Conservation (phyloP, 2,329 filamentous ascomycete species). For the Colletotrichum sansevieriae region DNA sequence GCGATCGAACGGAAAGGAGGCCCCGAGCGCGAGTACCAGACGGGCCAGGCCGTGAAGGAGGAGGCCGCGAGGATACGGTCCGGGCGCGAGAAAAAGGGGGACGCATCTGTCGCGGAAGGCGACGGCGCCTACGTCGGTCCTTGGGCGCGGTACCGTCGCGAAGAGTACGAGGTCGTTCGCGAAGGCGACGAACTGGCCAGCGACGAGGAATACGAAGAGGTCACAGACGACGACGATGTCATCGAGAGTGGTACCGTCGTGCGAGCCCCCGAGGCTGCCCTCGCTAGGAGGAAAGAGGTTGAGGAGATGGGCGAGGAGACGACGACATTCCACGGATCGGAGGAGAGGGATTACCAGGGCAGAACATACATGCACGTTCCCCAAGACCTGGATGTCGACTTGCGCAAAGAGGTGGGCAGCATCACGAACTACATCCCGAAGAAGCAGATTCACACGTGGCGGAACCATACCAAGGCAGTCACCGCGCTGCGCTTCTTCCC, state of each 20-base stretch:
- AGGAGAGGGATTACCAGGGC: constrained; percentile 92
- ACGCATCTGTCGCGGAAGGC: constrained; percentile 86
- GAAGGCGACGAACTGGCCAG: constrained; percentile 82
- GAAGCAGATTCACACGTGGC: constrained; percentile 93
- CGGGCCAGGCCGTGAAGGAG: constrained; percentile 73
- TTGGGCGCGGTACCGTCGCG: constrained; percentile 86
- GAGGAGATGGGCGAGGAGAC: constrained; percentile 79
- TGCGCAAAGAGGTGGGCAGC: constrained; percentile 84
- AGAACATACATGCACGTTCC: constrained; percentile 98
- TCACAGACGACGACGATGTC: constrained; percentile 82
- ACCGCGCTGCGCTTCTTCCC: constrained; percentile 94
- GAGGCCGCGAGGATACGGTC: constrained; percentile 75
- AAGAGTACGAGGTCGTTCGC: constrained; percentile 79
- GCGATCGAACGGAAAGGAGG: constrained; percentile 79
- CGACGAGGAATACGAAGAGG: constrained; percentile 83
- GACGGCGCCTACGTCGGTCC: constrained; percentile 91
- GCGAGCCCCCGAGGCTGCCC: constrained; percentile 66
- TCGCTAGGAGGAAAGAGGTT: constrained; percentile 68
- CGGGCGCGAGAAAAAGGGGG: constrained; percentile 88
- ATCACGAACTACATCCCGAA: constrained; percentile 94
- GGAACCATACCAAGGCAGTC: constrained; percentile 84
- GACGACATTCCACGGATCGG: constrained; percentile 85
- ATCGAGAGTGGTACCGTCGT: constrained; percentile 74
- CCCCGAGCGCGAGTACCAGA: constrained; percentile 68
- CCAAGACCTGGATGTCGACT: constrained; percentile 87